Percentiles rank a stretch among this genome's conserved stretches.
phyloP scores from a whole-genome alignment of 179 eudicot species.

The Gypsophila paniculata region DNA sequence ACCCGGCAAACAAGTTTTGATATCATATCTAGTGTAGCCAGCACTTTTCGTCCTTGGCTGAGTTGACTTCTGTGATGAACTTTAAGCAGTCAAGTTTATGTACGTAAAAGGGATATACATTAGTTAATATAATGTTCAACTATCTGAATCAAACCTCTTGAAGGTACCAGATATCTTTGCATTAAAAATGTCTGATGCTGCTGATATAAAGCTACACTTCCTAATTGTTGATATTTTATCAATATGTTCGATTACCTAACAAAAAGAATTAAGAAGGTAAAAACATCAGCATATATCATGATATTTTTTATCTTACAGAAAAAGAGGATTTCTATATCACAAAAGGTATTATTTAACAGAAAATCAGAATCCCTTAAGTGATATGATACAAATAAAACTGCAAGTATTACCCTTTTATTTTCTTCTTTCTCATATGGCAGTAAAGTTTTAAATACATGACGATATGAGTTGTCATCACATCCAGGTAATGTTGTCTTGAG shows the following conservation, averaged over 20 bases:
- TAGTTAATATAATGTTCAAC: constrained; percentile 1
- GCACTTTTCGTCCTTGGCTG: constrained; percentile 87
- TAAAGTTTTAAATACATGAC: constrained; percentile 73
- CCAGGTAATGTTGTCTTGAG: constrained; percentile 68
- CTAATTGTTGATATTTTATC: constrained; percentile 66
- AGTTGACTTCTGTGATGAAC: constrained; percentile 64
- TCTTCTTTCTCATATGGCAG: constrained; percentile 81
- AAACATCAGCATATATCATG: constrained; percentile 2
- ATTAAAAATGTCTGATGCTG: constrained; percentile 72
- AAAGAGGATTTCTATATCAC: neutral
- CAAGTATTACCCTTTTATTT: constrained; percentile 50
- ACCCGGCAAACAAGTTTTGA: constrained; percentile 80
- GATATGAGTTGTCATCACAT: constrained; percentile 77
- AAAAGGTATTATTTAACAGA: neutral
- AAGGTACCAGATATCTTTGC: constrained; percentile 92
- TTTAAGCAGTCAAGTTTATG: constrained; percentile 1
- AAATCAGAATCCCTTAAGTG: too few species aligned
- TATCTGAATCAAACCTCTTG: constrained; percentile 53
- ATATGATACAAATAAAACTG: too few species aligned
- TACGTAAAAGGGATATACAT: neutral
- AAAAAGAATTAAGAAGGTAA: constrained; percentile 9
- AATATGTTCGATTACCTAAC: constrained; percentile 69
- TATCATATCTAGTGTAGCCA: constrained; percentile 65
- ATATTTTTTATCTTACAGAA: neutral
- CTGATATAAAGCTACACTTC: constrained; percentile 68